Evolutionary conservation across 2,329 filamentous ascomycete genomes (phyloP).

Genomic region (Truncatella angustata): DNA sequence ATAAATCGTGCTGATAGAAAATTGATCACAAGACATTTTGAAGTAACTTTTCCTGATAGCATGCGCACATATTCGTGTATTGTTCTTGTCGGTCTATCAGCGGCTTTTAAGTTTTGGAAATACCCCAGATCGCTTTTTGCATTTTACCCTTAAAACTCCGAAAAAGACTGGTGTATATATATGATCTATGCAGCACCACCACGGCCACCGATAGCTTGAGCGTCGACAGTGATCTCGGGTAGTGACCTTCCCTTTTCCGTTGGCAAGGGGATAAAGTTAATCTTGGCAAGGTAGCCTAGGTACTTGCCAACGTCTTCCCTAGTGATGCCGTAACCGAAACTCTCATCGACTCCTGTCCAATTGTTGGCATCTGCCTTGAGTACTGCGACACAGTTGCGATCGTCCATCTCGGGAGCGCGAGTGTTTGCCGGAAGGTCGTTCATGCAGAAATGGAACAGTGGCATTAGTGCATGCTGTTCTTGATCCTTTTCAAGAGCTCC

Average conservation of each 20-base stretch:
- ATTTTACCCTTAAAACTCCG: neutral
- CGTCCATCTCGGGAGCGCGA: constrained; percentile 72
- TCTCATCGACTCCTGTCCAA: constrained; percentile 59
- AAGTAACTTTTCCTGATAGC: neutral
- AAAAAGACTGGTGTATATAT: neutral
- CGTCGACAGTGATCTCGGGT: constrained; percentile 29
- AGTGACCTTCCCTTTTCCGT: constrained; percentile 28
- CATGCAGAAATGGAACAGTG: constrained; percentile 71
- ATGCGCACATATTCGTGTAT: neutral
- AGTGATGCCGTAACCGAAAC: constrained; percentile 54
- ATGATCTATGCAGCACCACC: constrained; percentile 18
- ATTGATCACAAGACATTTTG: neutral
- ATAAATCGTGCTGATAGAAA: neutral
- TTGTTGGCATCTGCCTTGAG: constrained; percentile 61
- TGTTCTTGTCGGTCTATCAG: neutral
- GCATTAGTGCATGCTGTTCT: constrained; percentile 71
- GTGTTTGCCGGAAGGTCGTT: constrained; percentile 68
- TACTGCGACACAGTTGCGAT: constrained; percentile 63
- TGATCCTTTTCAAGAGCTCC: constrained; percentile 51
- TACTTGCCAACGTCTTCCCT: constrained; percentile 63
- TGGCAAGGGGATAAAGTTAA: constrained; percentile 59
- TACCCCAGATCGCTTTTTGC: neutral
- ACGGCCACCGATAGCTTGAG: constrained; percentile 24
- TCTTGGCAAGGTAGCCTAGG: constrained; percentile 59
- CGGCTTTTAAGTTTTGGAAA: neutral